These are phyloP conservation scores for Cynanchum wilfordii DNA, from an alignment of 257 asterid species.

Conservation along the genomic window DNA sequence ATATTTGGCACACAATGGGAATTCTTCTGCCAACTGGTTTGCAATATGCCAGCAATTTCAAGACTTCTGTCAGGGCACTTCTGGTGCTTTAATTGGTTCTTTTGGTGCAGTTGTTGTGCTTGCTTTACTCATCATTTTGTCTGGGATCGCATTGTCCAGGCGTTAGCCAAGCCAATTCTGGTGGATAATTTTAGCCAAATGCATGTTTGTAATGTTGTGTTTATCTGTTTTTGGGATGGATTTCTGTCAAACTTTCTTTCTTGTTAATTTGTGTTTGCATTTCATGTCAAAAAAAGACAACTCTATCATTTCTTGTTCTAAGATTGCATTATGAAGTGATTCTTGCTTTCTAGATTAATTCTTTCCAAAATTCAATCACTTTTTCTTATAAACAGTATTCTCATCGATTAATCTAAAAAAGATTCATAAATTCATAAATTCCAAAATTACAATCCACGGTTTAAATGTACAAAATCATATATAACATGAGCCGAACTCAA, in stretches of 20 bases:
- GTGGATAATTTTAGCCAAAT: no score
- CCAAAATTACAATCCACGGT: no score
- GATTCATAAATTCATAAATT: no score
- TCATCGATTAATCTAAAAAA: no score
- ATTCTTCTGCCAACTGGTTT: conserved; percentile 69
- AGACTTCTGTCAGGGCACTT: conserved; percentile 51
- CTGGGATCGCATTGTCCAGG: conserved; percentile 48
- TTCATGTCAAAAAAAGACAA: not conserved
- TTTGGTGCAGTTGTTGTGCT: conserved; percentile 42
- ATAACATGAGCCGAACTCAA: no score
- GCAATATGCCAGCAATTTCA: conserved; percentile 61
- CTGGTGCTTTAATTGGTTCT: conserved; percentile 73
- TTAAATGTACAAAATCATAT: no score
- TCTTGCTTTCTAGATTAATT: not conserved
- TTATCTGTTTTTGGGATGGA: conserved; percentile 3
- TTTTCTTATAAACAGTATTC: no score
- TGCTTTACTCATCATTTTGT: conserved; percentile 41
- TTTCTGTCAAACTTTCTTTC: not conserved
- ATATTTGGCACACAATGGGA: conserved; percentile 72
- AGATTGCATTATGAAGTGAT: not conserved
- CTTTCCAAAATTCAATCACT: not conserved
- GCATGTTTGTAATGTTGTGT: not conserved
- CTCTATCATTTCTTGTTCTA: not conserved
- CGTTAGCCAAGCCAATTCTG: conserved; percentile 1
- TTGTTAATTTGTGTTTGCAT: not conserved